Conservation (phyloP, 768 basidiomycete genomes). For the Zangia roseola region DNA sequence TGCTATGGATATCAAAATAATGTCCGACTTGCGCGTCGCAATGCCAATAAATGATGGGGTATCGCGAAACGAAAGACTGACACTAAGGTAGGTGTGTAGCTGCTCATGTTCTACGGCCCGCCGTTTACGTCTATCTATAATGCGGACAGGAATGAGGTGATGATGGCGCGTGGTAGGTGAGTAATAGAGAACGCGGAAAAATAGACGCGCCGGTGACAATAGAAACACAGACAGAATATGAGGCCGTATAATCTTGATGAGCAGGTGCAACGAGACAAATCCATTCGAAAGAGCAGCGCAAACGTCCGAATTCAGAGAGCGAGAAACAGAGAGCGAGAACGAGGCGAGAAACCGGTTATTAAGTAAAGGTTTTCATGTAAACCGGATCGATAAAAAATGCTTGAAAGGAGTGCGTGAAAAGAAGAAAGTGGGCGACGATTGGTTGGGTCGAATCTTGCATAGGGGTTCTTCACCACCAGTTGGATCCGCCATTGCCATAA, state of each 20-base stretch:
- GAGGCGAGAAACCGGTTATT: slow-evolving; percentile 14
- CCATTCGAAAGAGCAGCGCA: slow-evolving; percentile 66
- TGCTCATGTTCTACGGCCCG: slow-evolving; percentile 48
- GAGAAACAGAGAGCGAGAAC: slow-evolving; percentile 27
- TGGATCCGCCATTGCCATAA: slow-evolving; percentile 34
- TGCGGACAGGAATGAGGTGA: slow-evolving; percentile 30
- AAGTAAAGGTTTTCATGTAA: slow-evolving; percentile 26
- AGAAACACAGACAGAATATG: slow-evolving; percentile 41
- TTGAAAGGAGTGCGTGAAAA: slow-evolving; percentile 10
- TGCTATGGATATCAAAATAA: slow-evolving; percentile 40
- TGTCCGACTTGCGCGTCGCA: slow-evolving; percentile 50
- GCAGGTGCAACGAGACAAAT: slow-evolving; percentile 57
- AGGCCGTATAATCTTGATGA: slow-evolving; percentile 46
- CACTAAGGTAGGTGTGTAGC: slow-evolving; percentile 38
- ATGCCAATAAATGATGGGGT: slow-evolving; percentile 43
- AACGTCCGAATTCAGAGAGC: slow-evolving; percentile 40
- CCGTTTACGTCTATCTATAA: slow-evolving; percentile 45
- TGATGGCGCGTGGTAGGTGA: slow-evolving; percentile 22
- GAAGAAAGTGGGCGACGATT: slow-evolving; percentile 8
- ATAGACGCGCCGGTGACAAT: slow-evolving; percentile 33
- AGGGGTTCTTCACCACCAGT: slow-evolving; percentile 48
- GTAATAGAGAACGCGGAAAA: slow-evolving; percentile 8
- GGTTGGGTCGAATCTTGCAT: slow-evolving; percentile 10
- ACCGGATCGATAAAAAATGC: slow-evolving; percentile 17
- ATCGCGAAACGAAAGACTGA: slow-evolving; percentile 54